Percentiles rank a stretch among this genome's conserved stretches.
Evolutionary conservation across 352 stramenopile genomes (phyloP).

Genomic region (Globisporangium nunn): DNA sequence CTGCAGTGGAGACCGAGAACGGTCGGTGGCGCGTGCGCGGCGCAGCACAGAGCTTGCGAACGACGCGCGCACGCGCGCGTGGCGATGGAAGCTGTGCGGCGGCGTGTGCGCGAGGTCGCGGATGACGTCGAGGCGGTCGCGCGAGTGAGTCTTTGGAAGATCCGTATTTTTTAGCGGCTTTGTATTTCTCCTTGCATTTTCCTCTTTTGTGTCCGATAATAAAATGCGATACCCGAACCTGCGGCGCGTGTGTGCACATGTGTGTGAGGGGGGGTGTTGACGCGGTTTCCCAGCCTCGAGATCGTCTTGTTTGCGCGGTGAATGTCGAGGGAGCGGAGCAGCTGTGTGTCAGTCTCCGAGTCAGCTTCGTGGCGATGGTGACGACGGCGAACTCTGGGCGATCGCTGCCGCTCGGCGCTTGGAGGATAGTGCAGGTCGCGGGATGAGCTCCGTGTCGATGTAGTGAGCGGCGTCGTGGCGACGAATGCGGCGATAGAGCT

Average conservation of each 20-base stretch:
- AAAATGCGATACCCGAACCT: constrained; percentile 12
- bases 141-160: constrained; percentile 19
- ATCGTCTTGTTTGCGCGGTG: too few relatives aligned
- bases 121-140: neutral
- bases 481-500: constrained; percentile 43
- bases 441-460: constrained; percentile 54
- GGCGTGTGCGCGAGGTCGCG: too few relatives aligned
- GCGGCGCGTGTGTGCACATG: too few relatives aligned
- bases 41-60: neutral
- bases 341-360: too few relatives aligned
- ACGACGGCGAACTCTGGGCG: neutral
- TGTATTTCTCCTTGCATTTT: constrained; percentile 37
- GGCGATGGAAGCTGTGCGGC: constrained; percentile 17
- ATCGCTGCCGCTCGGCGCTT: neutral
- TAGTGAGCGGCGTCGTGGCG: constrained; percentile 48
- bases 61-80: neutral
- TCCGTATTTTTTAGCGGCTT: constrained; percentile 22
- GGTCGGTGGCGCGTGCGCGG: neutral
- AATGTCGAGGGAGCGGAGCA: too few relatives aligned
- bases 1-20: too few relatives aligned
- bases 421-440: constrained; percentile 11
- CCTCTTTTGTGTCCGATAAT: constrained; percentile 59
- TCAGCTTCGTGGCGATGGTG: neutral
- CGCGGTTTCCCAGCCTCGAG: too few relatives aligned
- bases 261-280: too few relatives aligned